Conservation (phyloP, 1,284 basidiomycete genomes). For the Ganoderma meredithae region DNA sequence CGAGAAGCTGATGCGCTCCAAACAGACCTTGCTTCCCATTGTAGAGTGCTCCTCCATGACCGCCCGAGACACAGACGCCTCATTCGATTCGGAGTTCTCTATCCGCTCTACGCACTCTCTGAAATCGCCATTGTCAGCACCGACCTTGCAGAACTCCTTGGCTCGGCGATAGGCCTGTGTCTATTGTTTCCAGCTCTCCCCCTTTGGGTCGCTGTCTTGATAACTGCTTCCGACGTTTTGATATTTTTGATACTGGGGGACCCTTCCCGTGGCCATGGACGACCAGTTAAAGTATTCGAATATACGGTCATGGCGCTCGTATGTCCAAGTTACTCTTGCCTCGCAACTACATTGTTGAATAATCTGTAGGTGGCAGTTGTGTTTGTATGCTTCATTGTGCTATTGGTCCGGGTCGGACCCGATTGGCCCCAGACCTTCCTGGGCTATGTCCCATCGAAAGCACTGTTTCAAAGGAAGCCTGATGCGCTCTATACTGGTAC, state of each 20-base stretch:
- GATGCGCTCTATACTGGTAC: conserved; percentile 81
- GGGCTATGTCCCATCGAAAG: conserved; percentile 83
- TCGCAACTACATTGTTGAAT: conserved; percentile 5
- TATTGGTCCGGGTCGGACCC: conserved; percentile 77
- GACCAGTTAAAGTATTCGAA: conserved; percentile 80
- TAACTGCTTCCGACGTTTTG: conserved; percentile 87
- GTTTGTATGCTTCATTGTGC: conserved; percentile 79
- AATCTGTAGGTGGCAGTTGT: conserved; percentile 72
- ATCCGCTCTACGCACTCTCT: conserved; percentile 71
- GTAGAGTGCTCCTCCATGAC: conserved; percentile 73
- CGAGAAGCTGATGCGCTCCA: conserved; percentile 40
- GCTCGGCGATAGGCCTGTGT: conserved; percentile 80
- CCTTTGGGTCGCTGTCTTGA: conserved; percentile 81
- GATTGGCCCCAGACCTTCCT: conserved; percentile 80
- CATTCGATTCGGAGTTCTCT: conserved; percentile 67
- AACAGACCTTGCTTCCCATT: conserved; percentile 75
- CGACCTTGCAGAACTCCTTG: conserved; percentile 79
- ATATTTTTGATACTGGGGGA: conserved; percentile 73
- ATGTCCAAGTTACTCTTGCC: conserved; percentile 39
- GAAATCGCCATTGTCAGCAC: conserved; percentile 87
- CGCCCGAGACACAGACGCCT: conserved; percentile 66
- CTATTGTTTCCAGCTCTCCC: conserved; percentile 86
- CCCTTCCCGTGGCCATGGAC: conserved; percentile 62
- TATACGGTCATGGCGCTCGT: conserved; percentile 66
- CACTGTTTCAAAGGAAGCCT: conserved; percentile 54